Evolutionary conservation across 805 yeast species (phyloP), one percentile per base, ranked within the genome.

Genomic region (Clavispora fructus): DNA sequence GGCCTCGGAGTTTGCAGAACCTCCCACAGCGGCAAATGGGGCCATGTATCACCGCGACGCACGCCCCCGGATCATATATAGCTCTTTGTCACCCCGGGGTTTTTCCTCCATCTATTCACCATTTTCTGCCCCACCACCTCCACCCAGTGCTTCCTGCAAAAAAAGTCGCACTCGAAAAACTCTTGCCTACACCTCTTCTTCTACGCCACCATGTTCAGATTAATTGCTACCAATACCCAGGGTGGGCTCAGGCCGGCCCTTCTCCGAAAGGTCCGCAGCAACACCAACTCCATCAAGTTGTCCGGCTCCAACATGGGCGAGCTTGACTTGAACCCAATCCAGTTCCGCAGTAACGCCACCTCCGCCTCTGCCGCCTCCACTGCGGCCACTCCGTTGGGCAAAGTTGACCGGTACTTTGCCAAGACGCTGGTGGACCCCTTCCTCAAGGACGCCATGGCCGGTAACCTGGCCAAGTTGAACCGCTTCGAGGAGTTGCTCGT

Each of bases 151-250:
- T 12, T 26, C 39, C 29, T 6, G 39, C 26, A 35, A 12, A 16
- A 44, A 40, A 26, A 40, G 25, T 16, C 26, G 26, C 37, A 27
- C 25, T 26, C 13, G 23, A 35, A 17, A 31, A 17, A 39, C 19
- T n/a, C 33, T 41, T 17, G 28, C 25, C 25, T 30, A 16, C 39
- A 16, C 23, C 37, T 33, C 37, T 33, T 33, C 25, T 33, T 17
- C 25, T 17, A 33, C 37, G 37, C 25, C 37, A 33, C 37, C 31
- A 70, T 70, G 75, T 69, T 70, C 47, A 63, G 74, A 51, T 60
- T 71, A 40, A 61, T 69, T 23, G 56, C 70, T 14, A 43, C 66
- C n/a, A 69, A 68, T 52, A 63, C 74, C 16, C 67, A 59, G 45
- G 63, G 60, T 45, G 59, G 66, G 38, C 52, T 71, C 41, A 62